Evolutionary conservation across 805 yeast genomes (phyloP).

Genomic region (Wickerhamomyces subpelliculosus): DNA sequence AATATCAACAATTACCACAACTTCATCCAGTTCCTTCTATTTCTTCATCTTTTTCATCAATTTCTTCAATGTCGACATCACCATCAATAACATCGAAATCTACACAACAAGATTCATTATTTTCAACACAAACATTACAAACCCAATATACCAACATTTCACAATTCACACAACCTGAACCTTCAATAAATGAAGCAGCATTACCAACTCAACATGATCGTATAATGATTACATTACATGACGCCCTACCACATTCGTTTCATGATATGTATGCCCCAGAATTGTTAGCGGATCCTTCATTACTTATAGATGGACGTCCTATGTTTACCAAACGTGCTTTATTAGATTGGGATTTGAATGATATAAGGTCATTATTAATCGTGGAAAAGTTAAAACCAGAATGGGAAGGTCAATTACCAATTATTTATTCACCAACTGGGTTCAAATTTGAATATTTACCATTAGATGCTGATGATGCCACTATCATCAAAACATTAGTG

Average conservation of each 20-base stretch:
- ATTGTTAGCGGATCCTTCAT: constrained; percentile 35
- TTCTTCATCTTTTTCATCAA: constrained; percentile 7
- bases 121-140: constrained; percentile 3
- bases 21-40: constrained; percentile 20
- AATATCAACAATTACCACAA: neutral
- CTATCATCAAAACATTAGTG: constrained; percentile 42
- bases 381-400: constrained; percentile 38
- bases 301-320: constrained; percentile 53
- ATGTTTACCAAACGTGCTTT: constrained; percentile 54
- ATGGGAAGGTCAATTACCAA: constrained; percentile 50
- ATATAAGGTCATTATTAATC: constrained; percentile 56
- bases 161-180: constrained; percentile 6
- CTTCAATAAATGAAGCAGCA: constrained; percentile 3
- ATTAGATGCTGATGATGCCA: constrained; percentile 43
- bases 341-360: constrained; percentile 68
- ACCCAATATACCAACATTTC: constrained; percentile 15
- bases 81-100: neutral
- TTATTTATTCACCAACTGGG: constrained; percentile 24
- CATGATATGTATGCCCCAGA: constrained; percentile 55
- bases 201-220: constrained; percentile 1
- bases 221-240: constrained; percentile 29
- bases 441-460: constrained; percentile 49
- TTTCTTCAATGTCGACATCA: constrained; percentile 2
- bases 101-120: neutral
- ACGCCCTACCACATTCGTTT: constrained; percentile 47